These are phyloP conservation scores for Clavispora santaluciae DNA, from an alignment of 805 yeast genomes.

Conservation along the genomic window DNA sequence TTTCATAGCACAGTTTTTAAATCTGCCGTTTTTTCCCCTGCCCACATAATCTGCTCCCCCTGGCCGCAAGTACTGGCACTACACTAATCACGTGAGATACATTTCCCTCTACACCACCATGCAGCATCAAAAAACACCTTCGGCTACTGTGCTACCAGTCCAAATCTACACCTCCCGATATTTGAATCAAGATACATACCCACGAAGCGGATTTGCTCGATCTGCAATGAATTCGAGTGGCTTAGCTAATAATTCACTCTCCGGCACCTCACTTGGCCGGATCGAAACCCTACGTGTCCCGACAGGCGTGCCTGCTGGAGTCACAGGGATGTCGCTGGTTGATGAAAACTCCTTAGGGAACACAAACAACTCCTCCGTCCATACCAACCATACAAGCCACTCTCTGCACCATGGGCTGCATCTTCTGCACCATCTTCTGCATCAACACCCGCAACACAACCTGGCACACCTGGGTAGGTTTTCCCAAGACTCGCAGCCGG, in stretches of 20 bases:
- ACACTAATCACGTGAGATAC: neutral
- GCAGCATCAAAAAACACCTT: conserved; percentile 1
- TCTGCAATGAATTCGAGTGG: conserved; percentile 12
- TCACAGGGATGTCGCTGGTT: conserved; percentile 8
- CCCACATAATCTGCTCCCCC: too few species aligned
- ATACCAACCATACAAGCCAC: conserved; percentile 2
- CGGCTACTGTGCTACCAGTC: neutral
- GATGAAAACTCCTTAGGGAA: conserved; percentile 6
- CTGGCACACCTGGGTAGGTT: conserved; percentile 1
- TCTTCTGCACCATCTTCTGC: conserved; percentile 3
- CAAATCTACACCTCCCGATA: neutral
- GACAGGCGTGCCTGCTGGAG: conserved; percentile 9
- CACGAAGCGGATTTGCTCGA: neutral
- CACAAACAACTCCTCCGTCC: neutral
- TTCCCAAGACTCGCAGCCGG: neutral
- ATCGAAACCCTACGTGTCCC: conserved; percentile 12
- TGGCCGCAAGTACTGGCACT: too few species aligned
- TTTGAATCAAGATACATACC: neutral
- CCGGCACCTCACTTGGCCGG: conserved; percentile 12
- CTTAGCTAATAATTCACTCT: conserved; percentile 9
- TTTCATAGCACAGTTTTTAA: too few species aligned
- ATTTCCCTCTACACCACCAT: neutral
- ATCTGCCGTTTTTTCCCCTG: neutral
- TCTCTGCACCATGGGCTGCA: conserved; percentile 7
- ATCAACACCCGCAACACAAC: conserved; percentile 1